Evolutionary conservation across 257 asterid species (phyloP).

Genomic region (Petrea volubilis): DNA sequence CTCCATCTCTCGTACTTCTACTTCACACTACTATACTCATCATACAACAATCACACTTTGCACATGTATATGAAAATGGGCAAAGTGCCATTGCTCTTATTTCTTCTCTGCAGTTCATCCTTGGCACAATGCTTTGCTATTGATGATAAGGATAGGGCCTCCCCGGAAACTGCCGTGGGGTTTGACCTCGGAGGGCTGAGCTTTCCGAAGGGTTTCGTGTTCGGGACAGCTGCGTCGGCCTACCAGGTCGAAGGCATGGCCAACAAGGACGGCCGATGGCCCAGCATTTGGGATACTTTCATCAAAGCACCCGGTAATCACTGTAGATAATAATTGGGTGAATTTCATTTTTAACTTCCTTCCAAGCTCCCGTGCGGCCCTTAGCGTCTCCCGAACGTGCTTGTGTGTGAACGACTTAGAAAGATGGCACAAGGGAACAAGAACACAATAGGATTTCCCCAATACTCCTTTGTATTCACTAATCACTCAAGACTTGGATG

Average conservation of each 20-base stretch:
- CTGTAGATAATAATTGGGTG: no score
- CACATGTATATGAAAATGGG: constrained; percentile 21
- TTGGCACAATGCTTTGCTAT: constrained; percentile 25
- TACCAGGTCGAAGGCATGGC: constrained; percentile 98
- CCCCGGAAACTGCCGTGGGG: constrained; percentile 34
- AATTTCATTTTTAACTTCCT: no score
- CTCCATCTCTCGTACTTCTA: not conserved
- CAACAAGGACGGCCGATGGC: constrained; percentile 79
- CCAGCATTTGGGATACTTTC: constrained; percentile 95
- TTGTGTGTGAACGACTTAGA: no score
- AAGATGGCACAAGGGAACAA: no score
- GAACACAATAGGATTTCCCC: no score
- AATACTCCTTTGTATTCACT: no score
- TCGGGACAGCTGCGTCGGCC: constrained; percentile 93
- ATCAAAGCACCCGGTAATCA: constrained; percentile 64
- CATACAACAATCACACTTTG: not conserved
- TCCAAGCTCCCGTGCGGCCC: no score
- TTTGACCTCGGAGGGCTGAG: constrained; percentile 53
- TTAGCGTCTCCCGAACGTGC: no score
- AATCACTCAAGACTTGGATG: no score
- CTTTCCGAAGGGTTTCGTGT: constrained; percentile 70
- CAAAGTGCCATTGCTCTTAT: constrained; percentile 18
- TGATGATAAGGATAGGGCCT: constrained; percentile 6
- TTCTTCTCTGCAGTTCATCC: constrained; percentile 33
- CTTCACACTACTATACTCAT: constrained; percentile 21